A percentile compares a stretch with the other conserved stretches of the same genome.
Evolutionary conservation across 139 green algal genomes (phyloP).

Genomic region (Deuterostichococcus epilithicus): DNA sequence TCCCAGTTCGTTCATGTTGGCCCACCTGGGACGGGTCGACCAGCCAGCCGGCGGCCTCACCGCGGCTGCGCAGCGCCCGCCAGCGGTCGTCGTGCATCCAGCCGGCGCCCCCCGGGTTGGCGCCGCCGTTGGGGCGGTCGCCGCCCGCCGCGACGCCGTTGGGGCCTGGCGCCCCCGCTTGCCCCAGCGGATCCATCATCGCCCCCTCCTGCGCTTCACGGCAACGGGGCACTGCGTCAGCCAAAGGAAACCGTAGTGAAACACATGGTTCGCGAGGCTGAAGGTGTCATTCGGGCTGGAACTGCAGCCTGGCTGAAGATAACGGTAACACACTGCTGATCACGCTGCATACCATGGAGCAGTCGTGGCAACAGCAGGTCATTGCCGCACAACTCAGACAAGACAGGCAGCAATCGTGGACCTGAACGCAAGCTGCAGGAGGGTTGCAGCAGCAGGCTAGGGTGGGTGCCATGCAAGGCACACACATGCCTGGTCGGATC

Average conservation of each 20-base stretch:
- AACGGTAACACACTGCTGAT: too few relatives aligned
- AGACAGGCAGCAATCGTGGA: too few relatives aligned
- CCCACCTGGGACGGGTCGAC: slow-evolving; percentile 32
- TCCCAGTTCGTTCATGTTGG: slow-evolving; percentile 18
- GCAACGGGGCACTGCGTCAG: too few relatives aligned
- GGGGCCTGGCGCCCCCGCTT: too few relatives aligned
- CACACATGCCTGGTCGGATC: background rate
- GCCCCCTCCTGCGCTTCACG: background rate
- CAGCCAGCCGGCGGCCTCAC: slow-evolving; percentile 29
- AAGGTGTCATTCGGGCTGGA: too few relatives aligned
- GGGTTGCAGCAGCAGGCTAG: background rate
- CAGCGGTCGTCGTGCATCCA: slow-evolving; percentile 13
- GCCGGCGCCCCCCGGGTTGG: background rate
- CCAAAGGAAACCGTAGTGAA: too few relatives aligned
- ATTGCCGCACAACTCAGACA: too few relatives aligned
- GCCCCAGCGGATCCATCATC: background rate
- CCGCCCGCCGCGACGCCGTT: background rate
- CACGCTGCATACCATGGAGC: too few relatives aligned
- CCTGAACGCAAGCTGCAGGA: too few relatives aligned
- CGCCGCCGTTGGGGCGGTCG: background rate
- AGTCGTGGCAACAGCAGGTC: too few relatives aligned
- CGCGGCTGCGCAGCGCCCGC: slow-evolving; percentile 21
- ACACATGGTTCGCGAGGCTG: too few relatives aligned
- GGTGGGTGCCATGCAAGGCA: background rate
- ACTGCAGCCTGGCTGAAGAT: too few relatives aligned